Percentiles rank a stretch among this genome's conserved stretches.
Conservation (phyloP, 495 filamentous ascomycete species). For the Cercophora sp. region DNA sequence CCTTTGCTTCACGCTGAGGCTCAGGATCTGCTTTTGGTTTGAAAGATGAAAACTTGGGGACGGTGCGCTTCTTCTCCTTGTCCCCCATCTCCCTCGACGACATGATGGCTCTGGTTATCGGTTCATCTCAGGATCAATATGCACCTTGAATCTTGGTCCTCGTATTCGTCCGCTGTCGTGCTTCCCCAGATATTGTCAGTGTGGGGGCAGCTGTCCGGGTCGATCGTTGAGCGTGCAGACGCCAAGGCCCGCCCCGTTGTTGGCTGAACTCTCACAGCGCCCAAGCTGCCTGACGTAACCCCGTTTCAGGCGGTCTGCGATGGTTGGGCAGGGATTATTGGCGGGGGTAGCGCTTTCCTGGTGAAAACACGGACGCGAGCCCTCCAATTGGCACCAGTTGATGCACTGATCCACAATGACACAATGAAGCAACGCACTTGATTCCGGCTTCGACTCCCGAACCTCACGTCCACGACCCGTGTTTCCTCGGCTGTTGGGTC, state of each 20-base stretch:
- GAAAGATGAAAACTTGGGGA: conserved; percentile 70
- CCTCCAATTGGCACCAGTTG: background rate
- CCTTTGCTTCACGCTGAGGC: conserved; percentile 1
- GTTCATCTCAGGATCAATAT: background rate
- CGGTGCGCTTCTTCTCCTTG: conserved; percentile 27
- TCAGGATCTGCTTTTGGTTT: conserved; percentile 41
- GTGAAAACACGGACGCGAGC: background rate
- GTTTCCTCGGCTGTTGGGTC: too few species aligned
- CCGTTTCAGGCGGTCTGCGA: background rate
- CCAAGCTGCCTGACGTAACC: background rate
- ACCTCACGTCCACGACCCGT: too few species aligned
- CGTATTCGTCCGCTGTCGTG: background rate
- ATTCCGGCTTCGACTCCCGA: too few species aligned
- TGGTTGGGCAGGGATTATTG: background rate
- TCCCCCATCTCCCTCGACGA: conserved; percentile 25
- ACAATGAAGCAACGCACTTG: background rate
- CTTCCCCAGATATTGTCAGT: background rate
- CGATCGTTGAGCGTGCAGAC: background rate
- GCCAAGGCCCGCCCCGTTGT: background rate
- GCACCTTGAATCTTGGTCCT: background rate
- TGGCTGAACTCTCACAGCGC: background rate
- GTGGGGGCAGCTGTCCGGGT: background rate
- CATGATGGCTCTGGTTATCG: conserved; percentile 15
- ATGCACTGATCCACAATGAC: background rate
- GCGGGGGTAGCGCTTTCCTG: background rate